These are phyloP conservation scores for Clonostachys rhizophaga DNA, from an alignment of 2,329 filamentous ascomycete genomes.

Conservation along the genomic window DNA sequence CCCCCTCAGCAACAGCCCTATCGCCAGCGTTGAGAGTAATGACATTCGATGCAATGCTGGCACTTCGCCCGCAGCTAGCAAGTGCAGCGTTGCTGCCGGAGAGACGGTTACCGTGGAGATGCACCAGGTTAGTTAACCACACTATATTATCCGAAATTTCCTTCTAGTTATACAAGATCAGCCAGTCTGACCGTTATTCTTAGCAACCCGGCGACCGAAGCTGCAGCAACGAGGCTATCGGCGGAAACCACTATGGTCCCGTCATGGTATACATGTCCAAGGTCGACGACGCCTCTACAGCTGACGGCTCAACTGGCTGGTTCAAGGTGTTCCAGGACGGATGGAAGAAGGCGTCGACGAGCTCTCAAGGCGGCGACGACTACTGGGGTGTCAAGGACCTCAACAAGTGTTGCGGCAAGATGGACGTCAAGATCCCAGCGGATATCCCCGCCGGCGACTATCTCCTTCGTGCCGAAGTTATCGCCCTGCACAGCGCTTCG, in stretches of 20 bases:
- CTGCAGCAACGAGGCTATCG: slow-evolving; percentile 43
- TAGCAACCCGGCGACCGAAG: slow-evolving; percentile 39
- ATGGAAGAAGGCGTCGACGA: slow-evolving; percentile 22
- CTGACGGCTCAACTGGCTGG: slow-evolving; percentile 36
- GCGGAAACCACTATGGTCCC: slow-evolving; percentile 48
- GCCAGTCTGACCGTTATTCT: no score
- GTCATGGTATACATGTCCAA: slow-evolving; percentile 47
- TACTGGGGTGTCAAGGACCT: slow-evolving; percentile 38
- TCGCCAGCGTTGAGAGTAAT: slow-evolving; percentile 34
- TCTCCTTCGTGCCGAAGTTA: slow-evolving; percentile 47
- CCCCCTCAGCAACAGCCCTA: slow-evolving; percentile 44
- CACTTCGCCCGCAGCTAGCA: slow-evolving; percentile 24
- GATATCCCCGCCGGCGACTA: slow-evolving; percentile 45
- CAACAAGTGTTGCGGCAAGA: slow-evolving; percentile 31
- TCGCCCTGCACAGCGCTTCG: slow-evolving; percentile 41
- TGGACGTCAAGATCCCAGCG: slow-evolving; percentile 36
- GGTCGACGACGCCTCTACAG: slow-evolving; percentile 38
- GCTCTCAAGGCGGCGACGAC: slow-evolving; percentile 34
- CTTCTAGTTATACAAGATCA: neutral
- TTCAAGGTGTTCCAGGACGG: slow-evolving; percentile 50
- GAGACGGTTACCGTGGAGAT: slow-evolving; percentile 50
- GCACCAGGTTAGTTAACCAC: slow-evolving; percentile 33
- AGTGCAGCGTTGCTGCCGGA: slow-evolving; percentile 42
- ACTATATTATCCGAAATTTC: neutral
- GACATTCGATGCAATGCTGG: slow-evolving; percentile 41